A percentile compares a stretch with the other conserved stretches of the same genome.
Conservation (phyloP, 2,329 filamentous ascomycete genomes). For the Fusarium sp. region DNA sequence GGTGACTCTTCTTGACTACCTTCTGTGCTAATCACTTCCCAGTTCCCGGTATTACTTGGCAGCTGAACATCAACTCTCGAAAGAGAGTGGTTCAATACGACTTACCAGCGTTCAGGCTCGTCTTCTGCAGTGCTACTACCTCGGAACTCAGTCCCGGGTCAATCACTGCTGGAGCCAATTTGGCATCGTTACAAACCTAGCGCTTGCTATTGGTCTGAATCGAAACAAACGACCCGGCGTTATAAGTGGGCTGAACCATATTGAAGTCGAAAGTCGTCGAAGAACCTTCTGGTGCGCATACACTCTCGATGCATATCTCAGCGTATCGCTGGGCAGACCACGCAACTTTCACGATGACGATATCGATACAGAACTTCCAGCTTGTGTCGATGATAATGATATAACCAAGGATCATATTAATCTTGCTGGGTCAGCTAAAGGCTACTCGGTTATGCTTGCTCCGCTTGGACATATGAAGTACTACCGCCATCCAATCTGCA, state of each 20-base stretch:
- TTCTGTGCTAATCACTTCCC: neutral
- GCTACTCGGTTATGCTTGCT: slow-evolving; percentile 47
- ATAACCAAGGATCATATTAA: slow-evolving; percentile 34
- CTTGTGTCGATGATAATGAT: slow-evolving; percentile 37
- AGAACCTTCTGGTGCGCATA: slow-evolving; percentile 43
- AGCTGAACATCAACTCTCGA: slow-evolving; percentile 52
- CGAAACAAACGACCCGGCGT: slow-evolving; percentile 26
- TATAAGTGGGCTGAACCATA: slow-evolving; percentile 24
- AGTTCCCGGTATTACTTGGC: slow-evolving; percentile 41
- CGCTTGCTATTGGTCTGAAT: slow-evolving; percentile 49
- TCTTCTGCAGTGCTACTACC: slow-evolving; percentile 55
- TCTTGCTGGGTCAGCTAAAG: neutral
- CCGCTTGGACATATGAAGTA: slow-evolving; percentile 52
- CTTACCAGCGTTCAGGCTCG: slow-evolving; percentile 55
- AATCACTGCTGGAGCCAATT: slow-evolving; percentile 61
- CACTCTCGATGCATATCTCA: slow-evolving; percentile 40
- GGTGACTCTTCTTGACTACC: accelerated
- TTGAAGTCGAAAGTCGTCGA: slow-evolving; percentile 38
- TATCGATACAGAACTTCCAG: slow-evolving; percentile 40
- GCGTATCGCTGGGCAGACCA: slow-evolving; percentile 37
- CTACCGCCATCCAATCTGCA: accelerated
- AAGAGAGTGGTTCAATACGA: slow-evolving; percentile 52
- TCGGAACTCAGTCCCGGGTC: slow-evolving; percentile 57
- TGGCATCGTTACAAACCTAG: slow-evolving; percentile 54
- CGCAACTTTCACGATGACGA: slow-evolving; percentile 42